A percentile compares a stretch with the other conserved stretches of the same genome.
phyloP scores from a whole-genome alignment of 257 asterid species.

The Voacanga thouarsii region DNA sequence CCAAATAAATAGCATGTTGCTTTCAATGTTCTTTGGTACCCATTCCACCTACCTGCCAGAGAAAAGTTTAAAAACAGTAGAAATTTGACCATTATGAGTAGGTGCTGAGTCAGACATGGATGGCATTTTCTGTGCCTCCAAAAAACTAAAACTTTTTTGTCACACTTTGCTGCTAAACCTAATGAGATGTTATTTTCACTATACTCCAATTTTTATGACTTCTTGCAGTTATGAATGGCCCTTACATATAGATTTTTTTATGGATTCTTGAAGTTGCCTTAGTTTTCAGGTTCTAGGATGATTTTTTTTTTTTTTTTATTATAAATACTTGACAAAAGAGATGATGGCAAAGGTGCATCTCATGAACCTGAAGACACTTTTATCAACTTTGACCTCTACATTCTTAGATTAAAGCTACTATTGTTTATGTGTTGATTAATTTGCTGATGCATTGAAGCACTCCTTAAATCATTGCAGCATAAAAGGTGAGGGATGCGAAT shows the following conservation, averaged over 20 bases:
- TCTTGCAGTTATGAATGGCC: background rate
- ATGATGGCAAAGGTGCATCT: background rate
- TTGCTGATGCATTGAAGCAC: background rate
- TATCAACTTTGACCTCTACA: too few relatives aligned
- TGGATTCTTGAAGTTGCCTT: background rate
- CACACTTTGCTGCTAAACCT: background rate
- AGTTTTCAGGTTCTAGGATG: background rate
- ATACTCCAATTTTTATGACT: background rate
- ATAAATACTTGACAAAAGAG: too few relatives aligned
- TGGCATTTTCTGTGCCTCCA: background rate
- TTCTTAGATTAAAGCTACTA: background rate
- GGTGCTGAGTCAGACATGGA: too few relatives aligned
- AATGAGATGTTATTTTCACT: background rate
- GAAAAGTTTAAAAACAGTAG: background rate
- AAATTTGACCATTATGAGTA: too few relatives aligned
- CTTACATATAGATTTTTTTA: background rate
- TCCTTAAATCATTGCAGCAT: background rate
- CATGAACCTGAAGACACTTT: too few relatives aligned
- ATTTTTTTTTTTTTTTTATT: too few relatives aligned
- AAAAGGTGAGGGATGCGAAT: background rate
- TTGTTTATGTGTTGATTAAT: background rate
- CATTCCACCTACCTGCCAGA: background rate
- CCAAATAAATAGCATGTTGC: background rate
- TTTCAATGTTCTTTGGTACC: background rate
- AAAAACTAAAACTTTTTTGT: background rate